Evolutionary conservation across 1,139 yeast genomes (phyloP).

Genomic region (Geotrichum bryndzae): DNA sequence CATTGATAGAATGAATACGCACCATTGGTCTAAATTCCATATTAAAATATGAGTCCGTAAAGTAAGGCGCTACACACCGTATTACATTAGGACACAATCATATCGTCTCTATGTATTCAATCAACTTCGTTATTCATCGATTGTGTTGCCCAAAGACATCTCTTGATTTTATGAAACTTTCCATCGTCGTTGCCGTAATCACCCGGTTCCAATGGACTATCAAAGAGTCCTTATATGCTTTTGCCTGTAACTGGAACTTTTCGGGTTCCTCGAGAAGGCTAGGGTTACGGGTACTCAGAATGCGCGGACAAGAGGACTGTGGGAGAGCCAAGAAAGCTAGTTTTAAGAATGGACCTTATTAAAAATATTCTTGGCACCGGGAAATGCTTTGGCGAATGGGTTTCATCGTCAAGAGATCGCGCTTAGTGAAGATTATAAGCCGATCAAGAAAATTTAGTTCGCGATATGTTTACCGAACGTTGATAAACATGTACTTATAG

Average conservation of each 20-base stretch:
- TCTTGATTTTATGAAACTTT: not conserved
- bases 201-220: not conserved
- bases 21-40: not conserved
- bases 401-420: not conserved
- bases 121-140: not conserved
- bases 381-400: not conserved
- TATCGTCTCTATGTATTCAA: not conserved
- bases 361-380: conserved; percentile 2
- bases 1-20: not conserved
- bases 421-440: not conserved
- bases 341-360: not conserved
- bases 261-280: not conserved
- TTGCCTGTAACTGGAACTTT: not conserved
- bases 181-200: not conserved
- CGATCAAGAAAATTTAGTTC: not conserved
- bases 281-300: not conserved
- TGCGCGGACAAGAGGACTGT: not conserved
- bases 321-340: not conserved
- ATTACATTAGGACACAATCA: not conserved
- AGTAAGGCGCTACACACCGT: not conserved
- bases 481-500: not conserved
- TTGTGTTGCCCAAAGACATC: not conserved
- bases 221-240: not conserved
- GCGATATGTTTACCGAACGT: not conserved
- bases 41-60: not conserved